phyloP scores from a whole-genome alignment of 371 early-diverging fungal genomes.

The Mucor irregularis region DNA sequence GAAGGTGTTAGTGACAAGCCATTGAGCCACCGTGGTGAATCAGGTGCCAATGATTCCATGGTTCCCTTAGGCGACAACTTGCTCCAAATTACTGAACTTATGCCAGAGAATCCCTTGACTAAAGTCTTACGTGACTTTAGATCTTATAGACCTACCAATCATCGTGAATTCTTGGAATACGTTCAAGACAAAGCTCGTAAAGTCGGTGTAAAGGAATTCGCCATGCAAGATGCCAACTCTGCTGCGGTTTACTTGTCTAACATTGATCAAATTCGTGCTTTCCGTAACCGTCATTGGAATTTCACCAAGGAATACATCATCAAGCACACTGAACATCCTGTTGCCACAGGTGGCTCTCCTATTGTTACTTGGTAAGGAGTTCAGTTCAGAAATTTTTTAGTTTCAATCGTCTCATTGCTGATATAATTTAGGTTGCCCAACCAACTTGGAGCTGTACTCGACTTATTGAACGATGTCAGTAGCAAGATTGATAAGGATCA shows the following conservation, averaged over 20 bases:
- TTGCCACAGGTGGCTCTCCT: slow-evolving; percentile 70
- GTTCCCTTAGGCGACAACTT: slow-evolving; percentile 85
- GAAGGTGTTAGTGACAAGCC: slow-evolving; percentile 73
- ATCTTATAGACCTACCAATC: slow-evolving; percentile 77
- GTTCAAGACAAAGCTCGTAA: slow-evolving; percentile 57
- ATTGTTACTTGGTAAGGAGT: slow-evolving; percentile 52
- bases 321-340: slow-evolving; percentile 72
- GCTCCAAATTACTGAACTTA: slow-evolving; percentile 73
- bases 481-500: slow-evolving; percentile 37
- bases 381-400: background rate
- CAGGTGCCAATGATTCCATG: slow-evolving; percentile 87
- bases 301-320: slow-evolving; percentile 88
- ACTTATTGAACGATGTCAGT: slow-evolving; percentile 56
- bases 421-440: slow-evolving; percentile 80
- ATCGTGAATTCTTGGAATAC: slow-evolving; percentile 71
- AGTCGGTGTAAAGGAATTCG: slow-evolving; percentile 47
- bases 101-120: slow-evolving; percentile 85
- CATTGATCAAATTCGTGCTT: slow-evolving; percentile 85
- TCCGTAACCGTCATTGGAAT: slow-evolving; percentile 86
- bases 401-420: background rate
- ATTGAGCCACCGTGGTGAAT: slow-evolving; percentile 77
- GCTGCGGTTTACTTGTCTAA: slow-evolving; percentile 72
- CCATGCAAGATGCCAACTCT: slow-evolving; percentile 54
- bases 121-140: slow-evolving; percentile 76
- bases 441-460: slow-evolving; percentile 66